Evolutionary conservation across 768 basidiomycete genomes (phyloP).

Genomic region (Inosperma sp.): DNA sequence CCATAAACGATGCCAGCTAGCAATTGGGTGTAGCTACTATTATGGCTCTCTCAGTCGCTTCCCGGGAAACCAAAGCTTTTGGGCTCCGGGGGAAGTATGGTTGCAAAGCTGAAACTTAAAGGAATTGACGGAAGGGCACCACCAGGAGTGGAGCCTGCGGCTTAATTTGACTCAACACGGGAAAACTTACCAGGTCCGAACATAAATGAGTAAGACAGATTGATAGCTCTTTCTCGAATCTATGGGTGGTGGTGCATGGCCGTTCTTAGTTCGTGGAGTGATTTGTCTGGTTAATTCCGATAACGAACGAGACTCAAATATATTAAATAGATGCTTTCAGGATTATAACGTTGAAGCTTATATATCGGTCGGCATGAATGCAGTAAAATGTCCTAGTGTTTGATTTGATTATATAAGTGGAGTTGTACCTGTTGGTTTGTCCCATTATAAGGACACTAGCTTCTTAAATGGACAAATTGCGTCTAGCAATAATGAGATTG

Average conservation of each 20-base stretch:
- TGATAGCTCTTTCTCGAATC: slow-evolving; percentile 83
- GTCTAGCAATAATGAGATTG: slow-evolving; percentile 80
- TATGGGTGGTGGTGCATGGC: slow-evolving; percentile 88
- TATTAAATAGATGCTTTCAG: slow-evolving; percentile 84
- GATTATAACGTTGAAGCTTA: slow-evolving; percentile 1
- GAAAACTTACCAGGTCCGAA: slow-evolving; percentile 79
- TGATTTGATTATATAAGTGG: slow-evolving; percentile 2
- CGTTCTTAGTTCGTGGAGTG: slow-evolving; percentile 89
- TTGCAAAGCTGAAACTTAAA: slow-evolving; percentile 68
- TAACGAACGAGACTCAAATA: slow-evolving; percentile 92
- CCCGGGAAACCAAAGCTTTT: slow-evolving; percentile 87
- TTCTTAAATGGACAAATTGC: slow-evolving; percentile 85
- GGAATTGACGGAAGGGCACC: slow-evolving; percentile 83
- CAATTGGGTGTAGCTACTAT: slow-evolving; percentile 64
- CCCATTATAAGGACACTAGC: slow-evolving; percentile 53
- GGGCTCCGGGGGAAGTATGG: slow-evolving; percentile 59
- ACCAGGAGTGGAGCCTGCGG: slow-evolving; percentile 58
- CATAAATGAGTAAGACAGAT: slow-evolving; percentile 74
- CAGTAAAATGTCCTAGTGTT: neutral
- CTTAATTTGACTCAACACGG: slow-evolving; percentile 85
- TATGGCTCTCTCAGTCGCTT: slow-evolving; percentile 73
- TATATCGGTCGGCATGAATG: neutral
- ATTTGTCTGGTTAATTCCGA: slow-evolving; percentile 97
- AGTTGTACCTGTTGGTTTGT: slow-evolving; percentile 3
- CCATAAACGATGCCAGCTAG: slow-evolving; percentile 82